Base-by-base conservation (phyloP, 139 green algal species). In the Spirogloea muscicola region DNA sequence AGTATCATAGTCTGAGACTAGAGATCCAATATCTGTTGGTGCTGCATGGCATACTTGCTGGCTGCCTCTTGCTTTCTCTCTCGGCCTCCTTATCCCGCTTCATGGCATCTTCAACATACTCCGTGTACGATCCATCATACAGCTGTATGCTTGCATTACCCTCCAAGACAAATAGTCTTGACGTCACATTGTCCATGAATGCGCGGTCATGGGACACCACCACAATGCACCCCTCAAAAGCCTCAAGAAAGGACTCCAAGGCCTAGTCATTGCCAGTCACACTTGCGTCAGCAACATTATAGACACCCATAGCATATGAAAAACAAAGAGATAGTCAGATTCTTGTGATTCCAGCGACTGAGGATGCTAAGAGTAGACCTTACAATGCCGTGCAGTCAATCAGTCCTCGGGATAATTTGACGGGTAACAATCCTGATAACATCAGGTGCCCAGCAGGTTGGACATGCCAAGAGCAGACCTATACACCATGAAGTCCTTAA, bases 161-260 rank as follows among this genome's bases (percentile, higher is more conserved):
- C 13, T 51, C 43, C 10, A 51, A 51, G 10, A 51, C 43, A 51
- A 51, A 51, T 10, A 51, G 43, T 25, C 13, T 10, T 10, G 10
- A 71, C 16, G 71, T 85, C 7, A 86, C 59, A 33, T 73, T 77
- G 43, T 91, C 87, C 87, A 94, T 88, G 74, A 94, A 92, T 0
- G 82, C 76, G 3, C 85, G 51, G 85, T 91, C 85, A 55, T 92
- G 86, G 2, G 82, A 88, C 5, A 91, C 89, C 1, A 90, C 74
- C 34, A 94, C 72, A 59, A 94, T 68, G 44, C 82, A 70, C 34
- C 88, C 88, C 27, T 65, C 62, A 57, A 82, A 92, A 16, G 38
- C n/a, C 2, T 74, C n/a, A 58, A 84, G 70, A 1, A 81, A 27
- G 0, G 34, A 41, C 58, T 86, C 72, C 36, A 83, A 6, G 9